phyloP scores from a whole-genome alignment of 345 rosid species.

The Salix arbutifolia region DNA sequence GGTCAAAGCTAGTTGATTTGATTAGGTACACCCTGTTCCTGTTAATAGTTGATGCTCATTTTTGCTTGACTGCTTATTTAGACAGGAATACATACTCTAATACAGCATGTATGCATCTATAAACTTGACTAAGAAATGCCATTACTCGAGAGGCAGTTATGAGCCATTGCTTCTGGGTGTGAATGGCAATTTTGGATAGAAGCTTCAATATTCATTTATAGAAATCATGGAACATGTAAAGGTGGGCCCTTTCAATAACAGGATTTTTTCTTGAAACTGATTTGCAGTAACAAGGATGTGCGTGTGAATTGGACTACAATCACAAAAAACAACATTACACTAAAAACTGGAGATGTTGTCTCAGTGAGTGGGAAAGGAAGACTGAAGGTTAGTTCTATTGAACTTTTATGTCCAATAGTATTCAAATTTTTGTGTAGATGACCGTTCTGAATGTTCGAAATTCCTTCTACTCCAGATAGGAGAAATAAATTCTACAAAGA shows the following conservation, averaged over 20 bases:
- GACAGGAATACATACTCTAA: neutral
- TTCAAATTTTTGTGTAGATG: neutral
- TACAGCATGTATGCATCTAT: neutral
- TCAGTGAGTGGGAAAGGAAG: slow-evolving; percentile 92
- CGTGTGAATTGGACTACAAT: slow-evolving; percentile 77
- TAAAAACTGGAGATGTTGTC: slow-evolving; percentile 78
- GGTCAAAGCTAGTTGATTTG: slow-evolving; percentile 73
- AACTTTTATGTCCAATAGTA: neutral
- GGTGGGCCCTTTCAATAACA: slow-evolving; percentile 34
- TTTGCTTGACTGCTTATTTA: neutral
- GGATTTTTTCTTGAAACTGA: neutral
- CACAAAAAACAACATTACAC: slow-evolving; percentile 64
- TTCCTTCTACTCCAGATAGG: slow-evolving; percentile 46
- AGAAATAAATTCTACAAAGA: slow-evolving; percentile 69
- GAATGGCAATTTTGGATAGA: neutral
- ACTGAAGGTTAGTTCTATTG: slow-evolving; percentile 46
- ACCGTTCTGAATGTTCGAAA: slow-evolving; percentile 4
- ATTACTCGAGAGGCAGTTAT: too few species aligned
- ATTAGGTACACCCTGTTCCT: slow-evolving; percentile 50
- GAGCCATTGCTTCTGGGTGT: too few species aligned
- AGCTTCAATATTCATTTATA: neutral
- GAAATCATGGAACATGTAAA: neutral
- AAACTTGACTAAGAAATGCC: neutral
- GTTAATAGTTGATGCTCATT: neutral
- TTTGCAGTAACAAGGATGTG: slow-evolving; percentile 62